Evolutionary conservation across 2,329 filamentous ascomycete genomes (phyloP), one percentile per base, ranked within the genome.

Genomic region (Fusarium miscanthi): DNA sequence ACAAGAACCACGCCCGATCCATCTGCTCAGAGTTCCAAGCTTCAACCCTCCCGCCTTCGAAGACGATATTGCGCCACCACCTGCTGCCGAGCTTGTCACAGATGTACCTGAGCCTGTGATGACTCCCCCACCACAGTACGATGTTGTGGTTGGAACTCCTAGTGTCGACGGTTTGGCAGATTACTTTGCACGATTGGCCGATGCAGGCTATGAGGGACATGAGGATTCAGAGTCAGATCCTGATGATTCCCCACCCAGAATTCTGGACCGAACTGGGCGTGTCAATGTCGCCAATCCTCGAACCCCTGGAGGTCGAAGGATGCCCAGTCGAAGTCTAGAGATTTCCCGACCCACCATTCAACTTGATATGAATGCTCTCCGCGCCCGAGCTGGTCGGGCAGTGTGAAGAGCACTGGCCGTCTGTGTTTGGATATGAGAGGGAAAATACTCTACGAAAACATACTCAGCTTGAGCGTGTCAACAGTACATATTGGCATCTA

Each of bases 1-100:
- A 41, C 73, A 76, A 49, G 82, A 86, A 12, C 84, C 88, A 40
- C 88, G 94, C 9, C 94, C 95, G 0, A 97, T 97, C 58, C 95
- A 97, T 80, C 87, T 97, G 5, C 83, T 97, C 37, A 91, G 95
- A 30, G 88, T 90, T 10, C 95, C 95, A 1, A 97, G 94, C 1
- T 97, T 94, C 83, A 94, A 94, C 66, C 95, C 95, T 4, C 94
- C 95, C 0, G 90, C 93, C 0, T 97, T 97, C 78, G 92, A 96
- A 69, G 94, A 94, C 9, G 92, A 97, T 59, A 78, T 83, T 1
- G 78, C 80, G 23, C 81, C 82, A 12, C 82, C 82, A 11, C 80
- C 82, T 6, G 79, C 76, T 43, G 76, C 77, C 2, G 77, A 79
- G 48, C 63, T 78, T 23, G 65, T 67, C n/a, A 37, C 43, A 13